A percentile compares a stretch with the other conserved stretches of the same genome.
Conservation (phyloP, 305 asterid species). For the Petunia hybrid region DNA sequence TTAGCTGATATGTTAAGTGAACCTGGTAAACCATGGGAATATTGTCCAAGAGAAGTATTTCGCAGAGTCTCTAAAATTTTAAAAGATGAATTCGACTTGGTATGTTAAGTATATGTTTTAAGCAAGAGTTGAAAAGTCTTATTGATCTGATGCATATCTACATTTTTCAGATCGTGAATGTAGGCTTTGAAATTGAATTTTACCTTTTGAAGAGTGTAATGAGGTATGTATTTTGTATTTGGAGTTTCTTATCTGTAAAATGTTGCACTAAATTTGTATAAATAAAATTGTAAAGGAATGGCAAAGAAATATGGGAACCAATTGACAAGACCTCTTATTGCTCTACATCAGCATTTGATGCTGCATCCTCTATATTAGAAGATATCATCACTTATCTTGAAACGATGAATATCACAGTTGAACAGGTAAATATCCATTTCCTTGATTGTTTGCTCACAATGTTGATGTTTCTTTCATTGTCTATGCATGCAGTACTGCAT, state of each 20-base stretch:
- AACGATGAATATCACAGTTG: conserved; percentile 79
- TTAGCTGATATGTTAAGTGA: conserved; percentile 80
- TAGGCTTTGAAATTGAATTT: conserved; percentile 91
- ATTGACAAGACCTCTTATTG: conserved; percentile 79
- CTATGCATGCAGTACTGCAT: not conserved
- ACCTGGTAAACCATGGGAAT: conserved; percentile 92
- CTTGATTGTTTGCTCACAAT: not conserved
- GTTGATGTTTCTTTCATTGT: not conserved
- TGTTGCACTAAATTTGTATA: not conserved
- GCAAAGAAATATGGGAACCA: conserved; percentile 86
- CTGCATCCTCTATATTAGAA: conserved; percentile 73
- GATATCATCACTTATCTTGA: conserved; percentile 73
- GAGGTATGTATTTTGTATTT: conserved; percentile 51
- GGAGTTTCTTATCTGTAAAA: not conserved
- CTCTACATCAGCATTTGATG: conserved; percentile 74
- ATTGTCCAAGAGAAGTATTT: conserved; percentile 88
- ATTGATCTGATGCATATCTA: conserved; percentile 35
- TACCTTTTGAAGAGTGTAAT: conserved; percentile 60
- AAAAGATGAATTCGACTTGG: conserved; percentile 88
- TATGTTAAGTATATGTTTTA: conserved; percentile 41
- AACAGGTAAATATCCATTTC: conserved; percentile 61
- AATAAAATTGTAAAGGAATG: conserved; percentile 52
- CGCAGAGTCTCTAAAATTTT: conserved; percentile 68
- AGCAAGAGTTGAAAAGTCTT: conserved; percentile 27
- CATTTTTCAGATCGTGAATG: conserved; percentile 78